phyloP scores from a whole-genome alignment of 768 basidiomycete genomes.

The Kwoniella mangroviensis region DNA sequence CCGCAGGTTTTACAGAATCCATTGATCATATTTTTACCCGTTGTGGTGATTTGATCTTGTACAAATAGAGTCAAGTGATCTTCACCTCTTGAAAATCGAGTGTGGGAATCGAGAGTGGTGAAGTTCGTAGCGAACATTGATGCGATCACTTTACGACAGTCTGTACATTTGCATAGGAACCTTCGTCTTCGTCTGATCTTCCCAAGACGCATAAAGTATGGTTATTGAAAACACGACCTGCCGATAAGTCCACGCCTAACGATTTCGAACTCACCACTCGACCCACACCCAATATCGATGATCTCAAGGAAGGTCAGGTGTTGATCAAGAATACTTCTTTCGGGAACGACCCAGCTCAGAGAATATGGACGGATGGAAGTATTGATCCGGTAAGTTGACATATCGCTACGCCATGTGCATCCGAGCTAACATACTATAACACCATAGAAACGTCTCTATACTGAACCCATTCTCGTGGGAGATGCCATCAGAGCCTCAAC shows the following conservation, averaged over 20 bases:
- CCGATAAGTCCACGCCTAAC: not conserved
- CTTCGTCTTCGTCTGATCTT: not conserved
- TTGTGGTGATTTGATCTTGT: constrained; percentile 27
- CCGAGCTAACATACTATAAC: not conserved
- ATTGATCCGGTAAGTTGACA: constrained; percentile 25
- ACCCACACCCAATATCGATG: constrained; percentile 14
- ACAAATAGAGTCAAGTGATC: constrained; percentile 36
- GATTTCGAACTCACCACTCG: constrained; percentile 8
- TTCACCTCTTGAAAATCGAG: constrained; percentile 44
- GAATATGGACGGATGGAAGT: constrained; percentile 35
- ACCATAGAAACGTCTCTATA: constrained; percentile 32
- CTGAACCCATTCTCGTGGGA: constrained; percentile 29
- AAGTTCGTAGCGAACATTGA: constrained; percentile 52
- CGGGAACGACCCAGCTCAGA: constrained; percentile 53
- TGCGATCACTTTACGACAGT: constrained; percentile 49
- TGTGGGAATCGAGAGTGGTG: constrained; percentile 32
- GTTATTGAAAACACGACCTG: constrained; percentile 5
- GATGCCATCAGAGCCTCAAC: constrained; percentile 26
- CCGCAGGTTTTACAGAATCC: constrained; percentile 50
- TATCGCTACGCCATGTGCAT: not conserved
- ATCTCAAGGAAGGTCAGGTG: constrained; percentile 48
- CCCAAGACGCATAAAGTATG: constrained; percentile 4
- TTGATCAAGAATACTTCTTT: constrained; percentile 43
- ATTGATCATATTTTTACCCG: constrained; percentile 44
- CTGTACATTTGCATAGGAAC: constrained; percentile 49